phyloP scores from a whole-genome alignment of 768 basidiomycete genomes.

The Tephrocybe sp. region DNA sequence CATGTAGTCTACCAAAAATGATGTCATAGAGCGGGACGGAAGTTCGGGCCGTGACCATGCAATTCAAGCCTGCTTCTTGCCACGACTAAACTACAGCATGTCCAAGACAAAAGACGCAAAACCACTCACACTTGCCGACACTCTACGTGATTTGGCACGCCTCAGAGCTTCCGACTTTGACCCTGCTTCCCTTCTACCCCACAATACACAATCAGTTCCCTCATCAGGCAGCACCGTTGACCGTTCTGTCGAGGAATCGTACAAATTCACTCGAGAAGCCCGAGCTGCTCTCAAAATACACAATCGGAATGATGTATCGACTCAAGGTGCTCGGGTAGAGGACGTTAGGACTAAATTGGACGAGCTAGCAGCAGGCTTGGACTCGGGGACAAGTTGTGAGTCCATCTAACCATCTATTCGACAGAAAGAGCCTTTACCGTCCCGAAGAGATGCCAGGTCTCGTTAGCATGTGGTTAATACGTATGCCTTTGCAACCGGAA shows the following conservation, averaged over 20 bases:
- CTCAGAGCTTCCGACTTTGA: slow-evolving; percentile 57
- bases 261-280: slow-evolving; percentile 58
- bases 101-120: slow-evolving; percentile 36
- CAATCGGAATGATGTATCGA: slow-evolving; percentile 51
- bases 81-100: slow-evolving; percentile 3
- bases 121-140: slow-evolving; percentile 57
- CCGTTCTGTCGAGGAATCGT: slow-evolving; percentile 49
- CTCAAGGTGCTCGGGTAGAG: slow-evolving; percentile 55
- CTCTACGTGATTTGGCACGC: slow-evolving; percentile 71
- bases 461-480: not conserved
- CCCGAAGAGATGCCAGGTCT: not conserved
- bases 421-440: not conserved
- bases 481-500: not conserved
- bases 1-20: not conserved
- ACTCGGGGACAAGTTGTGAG: slow-evolving; percentile 8
- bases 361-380: slow-evolving; percentile 42
- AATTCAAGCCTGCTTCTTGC: not conserved
- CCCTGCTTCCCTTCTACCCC: slow-evolving; percentile 26
- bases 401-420: not conserved
- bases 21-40: not conserved
- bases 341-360: slow-evolving; percentile 54
- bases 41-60: not conserved
- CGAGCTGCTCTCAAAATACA: slow-evolving; percentile 56
- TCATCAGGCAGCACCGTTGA: slow-evolving; percentile 25
- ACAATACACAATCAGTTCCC: slow-evolving; percentile 8